Evolutionary conservation across 257 asterid genomes (phyloP), one percentile per base, ranked within the genome.

Genomic region (Gentiana straminea): DNA sequence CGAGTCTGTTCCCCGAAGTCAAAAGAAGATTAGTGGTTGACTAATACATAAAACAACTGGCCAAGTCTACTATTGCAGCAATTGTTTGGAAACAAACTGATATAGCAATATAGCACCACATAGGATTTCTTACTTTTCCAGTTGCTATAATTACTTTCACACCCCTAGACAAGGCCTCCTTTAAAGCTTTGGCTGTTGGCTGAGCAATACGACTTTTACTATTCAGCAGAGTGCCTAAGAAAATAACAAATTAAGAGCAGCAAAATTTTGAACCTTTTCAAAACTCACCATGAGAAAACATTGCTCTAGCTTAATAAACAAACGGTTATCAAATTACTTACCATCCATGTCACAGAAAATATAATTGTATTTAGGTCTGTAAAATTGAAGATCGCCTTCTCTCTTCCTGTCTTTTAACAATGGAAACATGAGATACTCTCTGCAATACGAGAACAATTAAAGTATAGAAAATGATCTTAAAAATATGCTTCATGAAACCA

Each of bases 321-420:
- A 7, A 5, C 46, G 9, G 9, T 41, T 41, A 41, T 2, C 46
- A 5, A 1, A 5, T 2, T 5, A 66, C 88, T 60, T 71, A 92
- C 98, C 98, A 80, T 92, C 98, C 98, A 92, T 84, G 76, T 92
- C 98, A 61, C 98, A 92, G 72, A 92, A 92, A 79, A 92, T 81
- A 75, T 79, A 83, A 68, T 76, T 72, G 69, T 79, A 92, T 75
- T 88, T 87, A 62, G 98, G 98, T 73, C 64, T 80, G 86, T 92
- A 87, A 75, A 92, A 92, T 33, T 94, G 97, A 63, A 87, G 97
- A 75, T 93, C 75, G 74, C 98, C 96, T 72, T 66, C 95, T 78
- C 66, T 85, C 82, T 83, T 92, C 94, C 98, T 92, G 95, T 81
- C 98, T 92, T 87, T 84, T 81, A 84, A 81, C 81, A 92, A 79